Evolutionary conservation across 768 basidiomycete genomes (phyloP).

Genomic region (Mrakia hoshinonis): DNA sequence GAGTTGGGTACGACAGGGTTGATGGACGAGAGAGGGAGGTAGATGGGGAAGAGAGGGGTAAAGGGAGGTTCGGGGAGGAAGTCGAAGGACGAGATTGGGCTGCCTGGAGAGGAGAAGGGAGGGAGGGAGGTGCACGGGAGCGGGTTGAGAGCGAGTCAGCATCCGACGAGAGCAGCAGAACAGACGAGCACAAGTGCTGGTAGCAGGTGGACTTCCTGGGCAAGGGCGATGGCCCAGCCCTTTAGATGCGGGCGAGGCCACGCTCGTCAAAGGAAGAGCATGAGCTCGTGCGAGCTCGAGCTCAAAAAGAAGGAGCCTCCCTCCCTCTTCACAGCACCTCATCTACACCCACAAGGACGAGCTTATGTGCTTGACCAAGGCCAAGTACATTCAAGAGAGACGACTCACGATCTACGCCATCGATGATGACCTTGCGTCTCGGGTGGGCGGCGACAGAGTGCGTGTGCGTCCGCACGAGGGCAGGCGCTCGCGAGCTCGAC

Average conservation of each 20-base stretch:
- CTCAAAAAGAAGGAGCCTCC: neutral
- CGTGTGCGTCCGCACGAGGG: neutral
- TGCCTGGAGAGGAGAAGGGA: slow-evolving; percentile 1
- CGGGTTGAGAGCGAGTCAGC: neutral
- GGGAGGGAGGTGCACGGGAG: neutral
- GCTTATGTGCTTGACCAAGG: too few relatives aligned
- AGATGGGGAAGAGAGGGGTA: slow-evolving; percentile 30
- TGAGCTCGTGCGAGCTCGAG: neutral
- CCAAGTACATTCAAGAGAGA: too few relatives aligned
- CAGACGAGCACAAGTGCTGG: too few relatives aligned
- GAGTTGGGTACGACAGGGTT: slow-evolving; percentile 23
- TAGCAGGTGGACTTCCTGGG: too few relatives aligned
- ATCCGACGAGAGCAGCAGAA: neutral
- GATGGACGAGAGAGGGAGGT: slow-evolving; percentile 32
- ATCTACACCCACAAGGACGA: neutral
- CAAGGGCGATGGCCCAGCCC: too few relatives aligned
- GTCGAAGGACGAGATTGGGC: slow-evolving; percentile 22
- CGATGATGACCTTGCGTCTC: slow-evolving; percentile 14
- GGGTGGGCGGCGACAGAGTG: neutral
- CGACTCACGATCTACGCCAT: slow-evolving; percentile 13
- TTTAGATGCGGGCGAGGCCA: too few relatives aligned
- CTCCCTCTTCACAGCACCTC: neutral
- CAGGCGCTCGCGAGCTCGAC: slow-evolving; percentile 4
- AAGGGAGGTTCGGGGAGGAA: slow-evolving; percentile 18
- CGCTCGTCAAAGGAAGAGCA: neutral